Base-by-base conservation (phyloP, 164 flowering plant genomes). In the Dillenia suffruticosa region DNA sequence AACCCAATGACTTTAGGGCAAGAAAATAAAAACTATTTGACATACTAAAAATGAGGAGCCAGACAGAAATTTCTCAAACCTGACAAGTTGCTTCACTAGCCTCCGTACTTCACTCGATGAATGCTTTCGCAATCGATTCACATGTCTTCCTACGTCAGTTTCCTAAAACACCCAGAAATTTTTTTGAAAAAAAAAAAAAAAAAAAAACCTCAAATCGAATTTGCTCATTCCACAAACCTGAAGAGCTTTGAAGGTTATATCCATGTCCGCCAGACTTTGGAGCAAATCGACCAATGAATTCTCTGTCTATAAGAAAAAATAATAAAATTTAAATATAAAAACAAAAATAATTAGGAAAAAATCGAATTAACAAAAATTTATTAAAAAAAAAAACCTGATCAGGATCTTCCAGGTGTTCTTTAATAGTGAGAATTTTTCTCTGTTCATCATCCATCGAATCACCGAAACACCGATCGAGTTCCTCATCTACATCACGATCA, bases 101-200 rank as follows among this genome's bases (percentile, higher is more conserved):
- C 81, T 71, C 65, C 84, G 68, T 8, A 95, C 92, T 54, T 87
- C 87, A 43, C 61, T 70, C 0, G 97, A 85, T 0, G 84, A 49
- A 71, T 89, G 87, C 78, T 89, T 91, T 67, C 94, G 58, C 71
- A 89, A 76, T 50, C 72, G 70, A 68, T 83, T 91, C 69, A 91
- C 92, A 76, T 87, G 82, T 70, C 96, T 85, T 44, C 96, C 97
- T 7, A 91, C 82, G 65, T 91, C 97, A 54, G 97, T 88, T 63
- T 89, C 97, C 99, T 94, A 58, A 51, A 54, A 61, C 48, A 54
- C 12, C 40, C 40, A 51, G 40, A 58, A 63, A 59, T 44, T 40
- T 44, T 9, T 17, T 24, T 47, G 26, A 46, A 54, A 50, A 24
- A 16, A 9, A 22, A 15, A 24, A 56, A 50, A 14, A 64, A 14